phyloP scores from a whole-genome alignment of 2,329 filamentous ascomycete species.

The Beauveria varroae region DNA sequence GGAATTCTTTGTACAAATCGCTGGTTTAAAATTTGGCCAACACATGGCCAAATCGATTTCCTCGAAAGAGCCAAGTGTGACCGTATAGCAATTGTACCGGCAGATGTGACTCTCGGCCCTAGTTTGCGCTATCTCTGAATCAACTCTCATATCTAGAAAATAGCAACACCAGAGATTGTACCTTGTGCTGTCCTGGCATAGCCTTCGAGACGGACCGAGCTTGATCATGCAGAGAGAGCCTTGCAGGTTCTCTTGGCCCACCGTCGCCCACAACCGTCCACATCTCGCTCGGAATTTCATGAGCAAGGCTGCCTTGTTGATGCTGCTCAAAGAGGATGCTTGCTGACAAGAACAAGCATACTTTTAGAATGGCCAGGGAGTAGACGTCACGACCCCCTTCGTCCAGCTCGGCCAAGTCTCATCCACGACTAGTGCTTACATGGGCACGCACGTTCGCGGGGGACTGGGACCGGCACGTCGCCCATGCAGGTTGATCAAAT shows the following conservation, averaged over 20 bases:
- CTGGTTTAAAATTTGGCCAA: background rate
- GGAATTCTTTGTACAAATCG: background rate
- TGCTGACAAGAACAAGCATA: background rate
- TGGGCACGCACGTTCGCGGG: background rate
- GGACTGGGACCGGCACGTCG: background rate
- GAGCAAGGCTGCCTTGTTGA: background rate
- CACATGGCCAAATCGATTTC: no score
- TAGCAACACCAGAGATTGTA: background rate
- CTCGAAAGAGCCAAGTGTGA: background rate
- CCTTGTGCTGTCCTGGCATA: background rate
- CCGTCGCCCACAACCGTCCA: background rate
- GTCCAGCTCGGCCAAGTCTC: background rate
- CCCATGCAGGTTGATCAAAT: background rate
- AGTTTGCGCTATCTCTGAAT: no score
- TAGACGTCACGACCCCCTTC: background rate
- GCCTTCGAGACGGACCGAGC: no score
- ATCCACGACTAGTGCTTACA: slow-evolving; percentile 3
- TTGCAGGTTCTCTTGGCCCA: background rate
- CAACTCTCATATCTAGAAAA: no score
- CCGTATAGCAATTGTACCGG: background rate
- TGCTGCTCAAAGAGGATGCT: background rate
- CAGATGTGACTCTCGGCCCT: background rate
- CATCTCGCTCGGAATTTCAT: background rate
- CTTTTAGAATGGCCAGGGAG: background rate
- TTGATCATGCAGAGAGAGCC: background rate